Evolutionary conservation across 352 stramenopile genomes (phyloP), one percentile per base, ranked within the genome.

Genomic region (Phytophthora tubulina): DNA sequence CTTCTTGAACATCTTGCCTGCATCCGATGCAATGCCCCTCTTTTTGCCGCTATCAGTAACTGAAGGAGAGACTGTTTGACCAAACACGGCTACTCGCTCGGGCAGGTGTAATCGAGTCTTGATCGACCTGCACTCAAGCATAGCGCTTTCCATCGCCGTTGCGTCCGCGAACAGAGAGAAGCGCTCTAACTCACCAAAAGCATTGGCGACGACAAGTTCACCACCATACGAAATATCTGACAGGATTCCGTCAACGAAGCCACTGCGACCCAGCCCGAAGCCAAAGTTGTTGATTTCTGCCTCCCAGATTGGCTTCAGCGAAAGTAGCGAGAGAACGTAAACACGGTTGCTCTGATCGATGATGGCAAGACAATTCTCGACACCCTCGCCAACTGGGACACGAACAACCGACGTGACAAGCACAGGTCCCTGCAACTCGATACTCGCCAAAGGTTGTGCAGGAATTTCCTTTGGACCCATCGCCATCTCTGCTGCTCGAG

Each of bases 1-100:
- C 57, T 92, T 92, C 70, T 92, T 94, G 30, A 95, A 86, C 58
- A 91, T 86, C 38, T 84, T 88, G 8, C 78, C 73, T 21, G 78
- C 78, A 62, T 85, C 83, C 5, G 77, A 67, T 35, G 84, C 79
- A 27, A 86, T 81, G 11, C 66, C 70, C 57, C 88, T 85, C 63
- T 89, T 91, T 64, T 86, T 85, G 15, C 59, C 60, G 32, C 59
- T 68, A 21, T 67, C 61, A 3, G 45, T 63, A 14, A 51, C 30
- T 52, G 65, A 54, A n/a, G 76, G 72, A 17, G 79, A 82, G 1
- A 64, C 14, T 21, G 57, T 21, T 42, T 61, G 55, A 11, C 83
- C 70, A 41, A 85, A 86, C 1, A 71, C 48, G 15, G 63, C 73
- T 5, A 59, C 53, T 9, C 82, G 76, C 35, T 89, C 81, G n/a